phyloP scores from a whole-genome alignment of 2,329 filamentous ascomycete genomes.

The Trichoderma afroharzianum region DNA sequence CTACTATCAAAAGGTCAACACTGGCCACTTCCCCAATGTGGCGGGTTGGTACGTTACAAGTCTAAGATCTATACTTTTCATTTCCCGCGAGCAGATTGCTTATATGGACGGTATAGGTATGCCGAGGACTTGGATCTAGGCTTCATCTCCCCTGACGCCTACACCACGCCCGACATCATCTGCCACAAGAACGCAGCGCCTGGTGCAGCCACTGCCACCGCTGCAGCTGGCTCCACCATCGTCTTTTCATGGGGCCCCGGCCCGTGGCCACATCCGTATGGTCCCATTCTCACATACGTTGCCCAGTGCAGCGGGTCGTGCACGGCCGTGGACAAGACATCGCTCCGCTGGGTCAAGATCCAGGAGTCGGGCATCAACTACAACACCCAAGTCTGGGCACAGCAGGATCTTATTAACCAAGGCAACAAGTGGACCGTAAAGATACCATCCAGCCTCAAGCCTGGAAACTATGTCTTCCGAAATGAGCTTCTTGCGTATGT shows the following conservation, averaged over 20 bases:
- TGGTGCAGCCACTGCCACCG: slow-evolving; percentile 37
- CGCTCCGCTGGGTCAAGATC: slow-evolving; percentile 46
- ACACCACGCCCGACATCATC: slow-evolving; percentile 43
- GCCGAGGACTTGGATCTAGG: slow-evolving; percentile 25
- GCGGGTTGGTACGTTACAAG: slow-evolving; percentile 7
- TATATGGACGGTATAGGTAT: background rate
- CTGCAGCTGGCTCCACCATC: slow-evolving; percentile 44
- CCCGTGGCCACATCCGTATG: slow-evolving; percentile 45
- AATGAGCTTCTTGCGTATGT: slow-evolving; percentile 50
- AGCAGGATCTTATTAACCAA: slow-evolving; percentile 40
- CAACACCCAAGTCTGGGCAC: slow-evolving; percentile 34
- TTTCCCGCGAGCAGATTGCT: background rate
- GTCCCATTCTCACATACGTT: slow-evolving; percentile 46
- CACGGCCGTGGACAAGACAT: slow-evolving; percentile 38
- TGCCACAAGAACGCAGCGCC: slow-evolving; percentile 45
- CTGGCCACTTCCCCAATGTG: slow-evolving; percentile 6
- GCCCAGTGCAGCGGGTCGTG: slow-evolving; percentile 42
- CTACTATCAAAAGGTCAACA: slow-evolving; percentile 12
- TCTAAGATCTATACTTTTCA: background rate
- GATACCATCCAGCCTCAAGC: slow-evolving; percentile 44
- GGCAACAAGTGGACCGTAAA: slow-evolving; percentile 50
- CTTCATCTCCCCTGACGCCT: slow-evolving; percentile 47
- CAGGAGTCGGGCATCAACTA: slow-evolving; percentile 40
- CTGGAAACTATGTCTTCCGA: slow-evolving; percentile 53
- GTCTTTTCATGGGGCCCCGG: slow-evolving; percentile 47